Conservation (phyloP, 495 filamentous ascomycete species). For the Aspergillus haitiensis region DNA sequence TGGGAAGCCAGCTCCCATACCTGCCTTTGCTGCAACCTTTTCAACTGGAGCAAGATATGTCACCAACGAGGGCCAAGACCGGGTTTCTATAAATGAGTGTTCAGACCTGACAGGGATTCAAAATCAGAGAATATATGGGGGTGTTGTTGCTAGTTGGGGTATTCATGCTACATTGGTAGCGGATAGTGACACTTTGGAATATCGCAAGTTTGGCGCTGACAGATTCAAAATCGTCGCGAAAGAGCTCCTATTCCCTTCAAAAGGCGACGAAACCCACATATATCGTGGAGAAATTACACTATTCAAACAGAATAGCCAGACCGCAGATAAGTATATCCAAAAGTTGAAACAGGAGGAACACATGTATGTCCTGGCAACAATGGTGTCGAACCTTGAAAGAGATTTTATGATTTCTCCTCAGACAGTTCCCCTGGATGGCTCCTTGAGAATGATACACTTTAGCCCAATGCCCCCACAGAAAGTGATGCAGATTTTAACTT, state of each 20-base stretch:
- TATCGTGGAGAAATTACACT: constrained; percentile 63
- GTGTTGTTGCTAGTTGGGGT: constrained; percentile 83
- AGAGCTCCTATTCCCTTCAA: constrained; percentile 63
- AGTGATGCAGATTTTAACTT: constrained; percentile 71
- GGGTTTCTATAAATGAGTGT: constrained; percentile 21
- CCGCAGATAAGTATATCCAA: constrained; percentile 29
- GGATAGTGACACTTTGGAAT: constrained; percentile 78
- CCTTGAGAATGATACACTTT: constrained; percentile 72
- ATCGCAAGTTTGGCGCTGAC: constrained; percentile 69
- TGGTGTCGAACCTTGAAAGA: constrained; percentile 78
- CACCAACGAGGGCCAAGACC: constrained; percentile 38
- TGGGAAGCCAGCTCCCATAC: constrained; percentile 50
- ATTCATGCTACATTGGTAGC: constrained; percentile 85
- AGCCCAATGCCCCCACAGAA: constrained; percentile 59
- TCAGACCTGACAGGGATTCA: constrained; percentile 24
- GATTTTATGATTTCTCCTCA: constrained; percentile 75
- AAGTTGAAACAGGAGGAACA: constrained; percentile 46
- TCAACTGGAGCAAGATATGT: constrained; percentile 58
- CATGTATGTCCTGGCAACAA: constrained; percentile 71
- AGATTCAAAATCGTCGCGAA: constrained; percentile 82
- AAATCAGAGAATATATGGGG: constrained; percentile 57
- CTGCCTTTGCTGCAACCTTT: constrained; percentile 61
- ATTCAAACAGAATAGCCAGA: constrained; percentile 24
- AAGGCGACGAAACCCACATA: constrained; percentile 60
- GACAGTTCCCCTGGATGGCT: constrained; percentile 63